A percentile compares a stretch with the other conserved stretches of the same genome.
These are phyloP conservation scores for Pistacia atlantica DNA, from an alignment of 345 rosid species.

Conservation along the genomic window DNA sequence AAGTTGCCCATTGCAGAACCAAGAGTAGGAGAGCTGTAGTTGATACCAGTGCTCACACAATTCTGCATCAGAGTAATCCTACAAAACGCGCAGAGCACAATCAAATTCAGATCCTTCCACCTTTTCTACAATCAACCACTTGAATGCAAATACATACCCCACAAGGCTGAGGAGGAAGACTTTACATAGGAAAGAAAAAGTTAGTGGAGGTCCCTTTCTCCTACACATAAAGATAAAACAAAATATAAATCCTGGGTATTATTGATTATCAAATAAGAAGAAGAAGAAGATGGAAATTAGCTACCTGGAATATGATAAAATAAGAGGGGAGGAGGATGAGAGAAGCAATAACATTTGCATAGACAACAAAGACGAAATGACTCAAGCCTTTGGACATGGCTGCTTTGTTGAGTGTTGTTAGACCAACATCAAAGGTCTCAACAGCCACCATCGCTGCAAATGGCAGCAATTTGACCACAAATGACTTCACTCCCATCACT, in stretches of 20 bases:
- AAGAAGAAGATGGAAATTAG: neutral
- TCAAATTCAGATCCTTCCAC: neutral
- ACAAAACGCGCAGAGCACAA: slow-evolving; percentile 11
- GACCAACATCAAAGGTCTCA: slow-evolving; percentile 41
- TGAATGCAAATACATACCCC: slow-evolving; percentile 34
- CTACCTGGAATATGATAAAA: slow-evolving; percentile 34
- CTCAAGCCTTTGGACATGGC: slow-evolving; percentile 55
- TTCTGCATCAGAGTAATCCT: slow-evolving; percentile 58
- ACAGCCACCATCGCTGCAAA: slow-evolving; percentile 46
- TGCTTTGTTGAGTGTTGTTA: slow-evolving; percentile 50
- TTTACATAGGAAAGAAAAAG: slow-evolving; percentile 43
- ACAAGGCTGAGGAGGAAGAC: slow-evolving; percentile 47
- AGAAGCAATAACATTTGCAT: slow-evolving; percentile 45
- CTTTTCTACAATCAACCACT: neutral
- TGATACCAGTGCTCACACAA: slow-evolving; percentile 48
- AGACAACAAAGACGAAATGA: slow-evolving; percentile 43
- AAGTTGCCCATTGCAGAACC: slow-evolving; percentile 50
- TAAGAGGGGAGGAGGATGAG: slow-evolving; percentile 36
- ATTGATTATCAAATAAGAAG: neutral
- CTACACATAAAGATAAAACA: slow-evolving; percentile 17
- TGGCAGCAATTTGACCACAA: slow-evolving; percentile 29
- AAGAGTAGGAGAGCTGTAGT: slow-evolving; percentile 60
- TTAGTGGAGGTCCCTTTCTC: slow-evolving; percentile 40
- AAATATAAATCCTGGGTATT: neutral
- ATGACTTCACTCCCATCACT: slow-evolving; percentile 20